Conservation (phyloP, 202 grass and related monocot species). For the Carex arenaria region DNA sequence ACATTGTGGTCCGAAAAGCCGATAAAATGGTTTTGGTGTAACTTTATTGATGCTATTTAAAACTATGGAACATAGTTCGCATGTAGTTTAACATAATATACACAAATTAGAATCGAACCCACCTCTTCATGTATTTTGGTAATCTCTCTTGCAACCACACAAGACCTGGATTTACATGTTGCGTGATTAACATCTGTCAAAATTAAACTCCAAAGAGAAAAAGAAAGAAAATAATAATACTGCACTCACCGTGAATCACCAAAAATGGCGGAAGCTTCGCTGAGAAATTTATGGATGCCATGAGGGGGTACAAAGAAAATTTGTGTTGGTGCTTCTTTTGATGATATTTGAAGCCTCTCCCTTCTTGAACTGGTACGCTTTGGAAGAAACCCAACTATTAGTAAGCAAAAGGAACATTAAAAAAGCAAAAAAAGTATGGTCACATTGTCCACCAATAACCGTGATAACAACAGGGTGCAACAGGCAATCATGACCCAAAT, state of each 20-base stretch:
- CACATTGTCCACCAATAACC: neutral
- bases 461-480: neutral
- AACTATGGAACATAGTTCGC: neutral
- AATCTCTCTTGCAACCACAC: constrained; percentile 95
- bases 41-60: neutral
- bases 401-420: constrained; percentile 9
- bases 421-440: neutral
- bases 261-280: constrained; percentile 63
- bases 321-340: constrained; percentile 73
- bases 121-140: constrained; percentile 99
- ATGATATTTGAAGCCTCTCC: constrained; percentile 66
- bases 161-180: constrained; percentile 53
- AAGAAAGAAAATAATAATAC: neutral
- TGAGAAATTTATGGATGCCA: constrained; percentile 77
- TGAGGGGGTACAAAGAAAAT: constrained; percentile 96
- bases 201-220: constrained; percentile 20
- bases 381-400: constrained; percentile 92
- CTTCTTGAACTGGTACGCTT: constrained; percentile 72
- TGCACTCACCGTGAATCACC: constrained; percentile 58
- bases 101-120: constrained; percentile 15
- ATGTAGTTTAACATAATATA: neutral
- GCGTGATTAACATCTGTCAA: constrained; percentile 19
- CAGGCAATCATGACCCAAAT: neutral
- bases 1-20: neutral
- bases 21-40: neutral